phyloP scores from a whole-genome alignment of 2,329 filamentous ascomycete species.

The Arachnomyces sp. region DNA sequence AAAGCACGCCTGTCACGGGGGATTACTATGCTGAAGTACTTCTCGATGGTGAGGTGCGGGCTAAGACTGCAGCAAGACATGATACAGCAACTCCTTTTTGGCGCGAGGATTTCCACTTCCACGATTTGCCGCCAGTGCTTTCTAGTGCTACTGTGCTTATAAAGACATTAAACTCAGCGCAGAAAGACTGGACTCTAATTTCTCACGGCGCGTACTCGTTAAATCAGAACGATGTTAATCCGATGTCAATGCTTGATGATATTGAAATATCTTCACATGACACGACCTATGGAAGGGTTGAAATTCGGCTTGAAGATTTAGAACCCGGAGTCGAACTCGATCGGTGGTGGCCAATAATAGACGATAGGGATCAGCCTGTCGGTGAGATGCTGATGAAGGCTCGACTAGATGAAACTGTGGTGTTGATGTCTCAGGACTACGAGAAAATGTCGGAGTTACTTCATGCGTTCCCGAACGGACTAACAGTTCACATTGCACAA shows the following conservation, averaged over 20 bases:
- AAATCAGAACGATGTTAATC: constrained; percentile 31
- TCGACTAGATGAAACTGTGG: constrained; percentile 79
- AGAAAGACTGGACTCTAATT: constrained; percentile 44
- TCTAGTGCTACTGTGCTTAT: constrained; percentile 40
- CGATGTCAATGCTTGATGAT: constrained; percentile 35
- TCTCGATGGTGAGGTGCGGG: constrained; percentile 42
- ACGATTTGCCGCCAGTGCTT: constrained; percentile 40
- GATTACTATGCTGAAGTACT: constrained; percentile 44
- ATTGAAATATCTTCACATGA: constrained; percentile 43
- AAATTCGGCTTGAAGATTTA: constrained; percentile 71
- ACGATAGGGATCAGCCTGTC: constrained; percentile 66
- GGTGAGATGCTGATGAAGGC: constrained; percentile 81
- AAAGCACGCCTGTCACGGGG: constrained; percentile 23
- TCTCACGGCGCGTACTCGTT: constrained; percentile 38
- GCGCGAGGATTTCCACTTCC: constrained; percentile 42
- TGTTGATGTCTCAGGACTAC: constrained; percentile 81
- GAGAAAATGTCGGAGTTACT: constrained; percentile 72
- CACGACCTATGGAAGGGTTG: constrained; percentile 53
- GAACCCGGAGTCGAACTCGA: constrained; percentile 72
- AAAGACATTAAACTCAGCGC: constrained; percentile 40
- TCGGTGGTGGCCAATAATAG: constrained; percentile 77
- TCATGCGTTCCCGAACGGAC: constrained; percentile 72
- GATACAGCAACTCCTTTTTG: constrained; percentile 42
- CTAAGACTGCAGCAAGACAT: constrained; percentile 41
- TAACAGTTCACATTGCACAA: constrained; percentile 78